Percentiles rank a stretch among this genome's conserved stretches.
These are phyloP conservation scores for Aspergillus pseudoviridinutans DNA, from an alignment of 2,329 filamentous ascomycete genomes.

Conservation along the genomic window DNA sequence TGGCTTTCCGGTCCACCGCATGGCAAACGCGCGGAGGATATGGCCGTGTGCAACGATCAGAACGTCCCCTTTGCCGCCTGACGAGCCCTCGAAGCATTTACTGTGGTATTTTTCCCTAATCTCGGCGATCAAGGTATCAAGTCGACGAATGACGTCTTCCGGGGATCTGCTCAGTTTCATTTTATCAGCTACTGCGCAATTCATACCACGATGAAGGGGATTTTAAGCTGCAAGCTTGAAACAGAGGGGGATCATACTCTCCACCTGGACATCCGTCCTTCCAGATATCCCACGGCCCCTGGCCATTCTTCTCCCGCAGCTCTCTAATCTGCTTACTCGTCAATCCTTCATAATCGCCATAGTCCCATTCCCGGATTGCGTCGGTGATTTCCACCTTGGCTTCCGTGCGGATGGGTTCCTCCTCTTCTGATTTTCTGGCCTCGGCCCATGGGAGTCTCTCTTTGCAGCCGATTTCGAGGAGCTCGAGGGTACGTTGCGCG, in stretches of 20 bases:
- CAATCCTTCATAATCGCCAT: slow-evolving; percentile 81
- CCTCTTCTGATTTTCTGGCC: slow-evolving; percentile 23
- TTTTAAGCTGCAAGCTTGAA: not conserved
- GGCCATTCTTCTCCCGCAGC: slow-evolving; percentile 54
- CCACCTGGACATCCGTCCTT: slow-evolving; percentile 80
- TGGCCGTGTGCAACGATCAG: slow-evolving; percentile 86
- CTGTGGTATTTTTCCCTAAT: slow-evolving; percentile 65
- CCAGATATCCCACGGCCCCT: slow-evolving; percentile 77
- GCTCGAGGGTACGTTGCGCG: slow-evolving; percentile 84
- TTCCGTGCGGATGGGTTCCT: slow-evolving; percentile 47
- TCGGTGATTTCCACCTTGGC: slow-evolving; percentile 66
- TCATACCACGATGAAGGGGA: not conserved
- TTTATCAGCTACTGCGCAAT: not conserved
- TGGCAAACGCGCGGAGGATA: slow-evolving; percentile 81
- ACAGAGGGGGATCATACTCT: slow-evolving; percentile 55
- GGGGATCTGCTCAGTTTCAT: slow-evolving; percentile 53
- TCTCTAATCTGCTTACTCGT: slow-evolving; percentile 66
- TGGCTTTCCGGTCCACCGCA: slow-evolving; percentile 74
- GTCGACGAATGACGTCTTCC: slow-evolving; percentile 64
- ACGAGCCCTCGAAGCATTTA: slow-evolving; percentile 55
- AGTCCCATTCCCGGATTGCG: slow-evolving; percentile 80
- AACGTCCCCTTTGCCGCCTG: slow-evolving; percentile 58
- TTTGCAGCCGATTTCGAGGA: slow-evolving; percentile 70
- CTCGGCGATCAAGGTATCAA: slow-evolving; percentile 72
- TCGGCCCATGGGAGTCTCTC: slow-evolving; percentile 67